phyloP scores from a whole-genome alignment of 2,329 filamentous ascomycete species.

The Volutella citrinella region DNA sequence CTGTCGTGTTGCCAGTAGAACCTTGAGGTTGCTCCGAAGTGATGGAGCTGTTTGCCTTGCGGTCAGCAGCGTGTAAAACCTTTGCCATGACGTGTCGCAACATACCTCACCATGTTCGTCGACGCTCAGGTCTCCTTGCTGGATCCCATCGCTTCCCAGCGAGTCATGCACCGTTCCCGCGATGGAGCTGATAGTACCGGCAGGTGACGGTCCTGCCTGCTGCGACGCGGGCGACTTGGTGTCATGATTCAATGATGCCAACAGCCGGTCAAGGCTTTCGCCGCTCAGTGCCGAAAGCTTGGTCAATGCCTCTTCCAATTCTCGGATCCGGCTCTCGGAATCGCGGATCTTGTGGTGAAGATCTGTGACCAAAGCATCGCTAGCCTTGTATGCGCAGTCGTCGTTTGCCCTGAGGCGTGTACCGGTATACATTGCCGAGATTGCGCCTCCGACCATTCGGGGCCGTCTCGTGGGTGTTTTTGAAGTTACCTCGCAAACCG shows the following conservation, averaged over 20 bases:
- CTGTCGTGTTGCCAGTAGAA: not conserved
- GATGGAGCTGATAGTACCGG: not conserved
- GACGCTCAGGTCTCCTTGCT: not conserved
- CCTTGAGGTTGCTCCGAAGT: not conserved
- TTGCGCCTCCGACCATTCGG: constrained; percentile 73
- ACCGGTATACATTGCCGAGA: constrained; percentile 71
- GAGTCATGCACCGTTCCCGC: too few relatives aligned
- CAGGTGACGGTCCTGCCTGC: not conserved
- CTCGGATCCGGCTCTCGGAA: not conserved
- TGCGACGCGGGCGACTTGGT: not conserved
- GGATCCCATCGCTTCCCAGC: not conserved
- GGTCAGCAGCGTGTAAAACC: too few relatives aligned
- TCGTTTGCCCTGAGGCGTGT: constrained; percentile 10
- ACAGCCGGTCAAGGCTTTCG: not conserved
- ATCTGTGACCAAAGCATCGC: not conserved
- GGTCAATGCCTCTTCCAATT: not conserved
- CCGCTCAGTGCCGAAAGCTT: not conserved
- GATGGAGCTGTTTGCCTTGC: not conserved
- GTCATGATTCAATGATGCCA: too few relatives aligned
- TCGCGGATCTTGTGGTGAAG: not conserved
- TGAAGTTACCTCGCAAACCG: constrained; percentile 78
- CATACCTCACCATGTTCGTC: not conserved
- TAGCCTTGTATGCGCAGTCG: not conserved
- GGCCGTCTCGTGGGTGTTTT: constrained; percentile 70
- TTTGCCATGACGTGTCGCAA: not conserved